A percentile compares a stretch with the other conserved stretches of the same genome.
Conservation (phyloP, 805 yeast species). For the Candida tibetensis region DNA sequence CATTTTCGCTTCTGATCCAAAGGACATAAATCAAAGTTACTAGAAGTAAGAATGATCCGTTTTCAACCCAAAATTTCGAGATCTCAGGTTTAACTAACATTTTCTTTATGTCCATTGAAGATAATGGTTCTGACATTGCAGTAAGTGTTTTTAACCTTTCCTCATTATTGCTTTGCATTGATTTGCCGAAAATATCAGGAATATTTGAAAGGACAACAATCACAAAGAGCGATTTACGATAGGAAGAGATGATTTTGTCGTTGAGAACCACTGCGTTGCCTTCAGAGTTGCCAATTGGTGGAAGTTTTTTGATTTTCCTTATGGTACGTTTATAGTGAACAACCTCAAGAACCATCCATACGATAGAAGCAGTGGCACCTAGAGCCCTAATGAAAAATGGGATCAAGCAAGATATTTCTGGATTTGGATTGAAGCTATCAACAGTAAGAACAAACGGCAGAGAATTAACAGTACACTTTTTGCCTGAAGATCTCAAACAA, state of each 20-base stretch:
- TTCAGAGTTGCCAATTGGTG: conserved; percentile 20
- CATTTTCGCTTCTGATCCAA: conserved; percentile 32
- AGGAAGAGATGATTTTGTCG: conserved; percentile 18
- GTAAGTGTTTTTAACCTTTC: too few species aligned
- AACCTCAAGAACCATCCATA: conserved; percentile 16
- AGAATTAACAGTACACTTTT: too few species aligned
- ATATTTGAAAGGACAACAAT: conserved; percentile 26
- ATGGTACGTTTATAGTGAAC: conserved; percentile 26
- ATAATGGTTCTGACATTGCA: too few species aligned
- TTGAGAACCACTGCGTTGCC: conserved; percentile 16
- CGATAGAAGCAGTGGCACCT: conserved; percentile 1
- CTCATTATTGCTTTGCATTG: too few species aligned
- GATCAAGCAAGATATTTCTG: neutral
- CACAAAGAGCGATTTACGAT: conserved; percentile 23
- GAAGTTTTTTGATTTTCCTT: conserved; percentile 24
- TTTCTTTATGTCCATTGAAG: too few species aligned
- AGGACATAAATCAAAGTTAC: conserved; percentile 20
- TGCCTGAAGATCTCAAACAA: neutral
- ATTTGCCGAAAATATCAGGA: neutral
- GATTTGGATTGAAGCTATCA: neutral
- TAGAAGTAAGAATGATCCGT: conserved; percentile 7
- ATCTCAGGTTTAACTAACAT: neutral
- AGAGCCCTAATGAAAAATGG: neutral
- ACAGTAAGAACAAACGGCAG: conserved; percentile 1
- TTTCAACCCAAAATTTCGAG: neutral